Conservation (phyloP, 345 rosid genomes). For the Luvunga scandens region DNA sequence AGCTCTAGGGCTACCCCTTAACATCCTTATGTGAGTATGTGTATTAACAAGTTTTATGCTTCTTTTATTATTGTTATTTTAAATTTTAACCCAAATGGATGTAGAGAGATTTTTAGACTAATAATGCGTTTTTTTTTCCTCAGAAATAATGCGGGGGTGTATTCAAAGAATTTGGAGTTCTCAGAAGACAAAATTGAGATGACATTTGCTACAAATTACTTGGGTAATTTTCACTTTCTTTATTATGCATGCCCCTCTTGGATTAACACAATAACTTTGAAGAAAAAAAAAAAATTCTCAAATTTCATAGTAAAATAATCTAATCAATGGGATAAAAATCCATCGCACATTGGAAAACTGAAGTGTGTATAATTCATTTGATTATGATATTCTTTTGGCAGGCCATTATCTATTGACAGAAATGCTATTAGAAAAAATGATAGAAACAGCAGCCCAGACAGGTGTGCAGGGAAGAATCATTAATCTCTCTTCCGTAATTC, state of each 20-base stretch:
- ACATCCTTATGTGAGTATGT: slow-evolving; percentile 75
- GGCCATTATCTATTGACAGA: slow-evolving; percentile 90
- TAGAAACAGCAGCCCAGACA: slow-evolving; percentile 65
- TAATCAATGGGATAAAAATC: too few species aligned
- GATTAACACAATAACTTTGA: too few species aligned
- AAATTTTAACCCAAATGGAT: not conserved
- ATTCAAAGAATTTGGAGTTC: slow-evolving; percentile 77
- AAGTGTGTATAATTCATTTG: not conserved
- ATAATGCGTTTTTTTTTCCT: not conserved
- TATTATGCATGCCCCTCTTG: not conserved
- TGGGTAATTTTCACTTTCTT: slow-evolving; percentile 46
- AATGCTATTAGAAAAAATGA: slow-evolving; percentile 69
- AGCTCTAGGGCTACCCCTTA: slow-evolving; percentile 65
- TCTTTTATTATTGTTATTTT: not conserved
- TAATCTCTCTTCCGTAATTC: slow-evolving; percentile 90
- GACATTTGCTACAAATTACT: slow-evolving; percentile 88
- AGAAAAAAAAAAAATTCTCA: too few species aligned
- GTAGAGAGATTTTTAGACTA: not conserved
- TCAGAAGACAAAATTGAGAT: slow-evolving; percentile 93
- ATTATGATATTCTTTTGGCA: slow-evolving; percentile 26
- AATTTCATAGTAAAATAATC: too few species aligned
- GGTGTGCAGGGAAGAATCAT: slow-evolving; percentile 85
- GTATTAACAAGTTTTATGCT: not conserved
- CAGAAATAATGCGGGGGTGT: slow-evolving; percentile 95
- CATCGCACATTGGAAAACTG: too few species aligned